Evolutionary conservation across 1,284 basidiomycete species (phyloP).

Genomic region (Rhodotorula mucilaginosa): DNA sequence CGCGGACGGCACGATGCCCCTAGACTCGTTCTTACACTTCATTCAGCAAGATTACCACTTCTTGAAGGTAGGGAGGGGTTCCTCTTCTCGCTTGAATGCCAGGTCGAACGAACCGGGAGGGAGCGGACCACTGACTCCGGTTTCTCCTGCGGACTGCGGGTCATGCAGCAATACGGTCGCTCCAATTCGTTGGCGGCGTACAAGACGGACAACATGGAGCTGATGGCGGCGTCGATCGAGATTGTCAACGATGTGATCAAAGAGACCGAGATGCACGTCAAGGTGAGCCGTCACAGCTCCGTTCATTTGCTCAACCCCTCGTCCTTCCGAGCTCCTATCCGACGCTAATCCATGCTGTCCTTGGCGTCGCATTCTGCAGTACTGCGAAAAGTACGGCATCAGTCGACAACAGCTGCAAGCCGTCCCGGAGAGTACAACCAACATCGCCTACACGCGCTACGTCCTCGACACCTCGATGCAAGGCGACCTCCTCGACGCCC

Average conservation of each 20-base stretch:
- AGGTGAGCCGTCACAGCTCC: constrained; percentile 44
- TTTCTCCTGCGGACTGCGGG: neutral
- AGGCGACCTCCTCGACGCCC: constrained; percentile 68
- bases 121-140: neutral
- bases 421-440: constrained; percentile 58
- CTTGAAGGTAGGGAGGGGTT: constrained; percentile 4
- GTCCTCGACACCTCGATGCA: constrained; percentile 72
- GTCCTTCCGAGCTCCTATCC: neutral
- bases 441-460: constrained; percentile 71
- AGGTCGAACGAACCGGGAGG: too few species aligned
- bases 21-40: constrained; percentile 66
- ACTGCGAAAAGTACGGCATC: constrained; percentile 70
- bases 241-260: constrained; percentile 65
- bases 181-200: constrained; percentile 65
- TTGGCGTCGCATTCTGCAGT: constrained; percentile 45
- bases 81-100: too few species aligned
- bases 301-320: neutral
- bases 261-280: constrained; percentile 71
- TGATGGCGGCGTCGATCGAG: constrained; percentile 64
- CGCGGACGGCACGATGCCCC: constrained; percentile 41
- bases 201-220: constrained; percentile 66
- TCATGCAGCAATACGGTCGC: constrained; percentile 65
- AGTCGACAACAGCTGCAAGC: constrained; percentile 60
- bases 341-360: too few species aligned
- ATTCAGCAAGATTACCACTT: constrained; percentile 67